phyloP scores from a whole-genome alignment of 805 yeast species.

The Candida insectalens region DNA sequence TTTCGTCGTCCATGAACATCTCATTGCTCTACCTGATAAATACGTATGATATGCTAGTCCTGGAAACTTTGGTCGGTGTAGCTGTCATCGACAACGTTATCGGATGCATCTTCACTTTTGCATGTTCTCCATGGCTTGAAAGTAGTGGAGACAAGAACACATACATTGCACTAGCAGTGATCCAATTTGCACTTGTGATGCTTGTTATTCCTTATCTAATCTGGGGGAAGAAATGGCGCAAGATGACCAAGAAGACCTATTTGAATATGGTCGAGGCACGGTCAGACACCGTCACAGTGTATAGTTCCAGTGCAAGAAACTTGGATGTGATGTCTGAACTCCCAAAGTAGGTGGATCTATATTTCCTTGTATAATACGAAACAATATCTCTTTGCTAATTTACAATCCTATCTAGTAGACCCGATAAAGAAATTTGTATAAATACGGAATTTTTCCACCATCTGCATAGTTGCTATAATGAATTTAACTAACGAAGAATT shows the following conservation, averaged over 20 bases:
- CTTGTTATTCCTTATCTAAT: conserved; percentile 43
- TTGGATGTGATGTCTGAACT: too few species aligned
- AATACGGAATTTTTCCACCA: too few species aligned
- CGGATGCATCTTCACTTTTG: conserved; percentile 58
- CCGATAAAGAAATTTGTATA: too few species aligned
- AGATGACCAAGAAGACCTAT: conserved; percentile 43
- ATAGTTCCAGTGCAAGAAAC: too few species aligned
- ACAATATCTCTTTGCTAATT: too few species aligned
- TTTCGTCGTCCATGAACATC: conserved; percentile 61
- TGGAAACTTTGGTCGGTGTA: conserved; percentile 61
- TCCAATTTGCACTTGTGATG: conserved; percentile 45
- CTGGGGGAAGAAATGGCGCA: conserved; percentile 53
- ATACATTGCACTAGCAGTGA: conserved; percentile 50
- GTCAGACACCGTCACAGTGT: too few species aligned
- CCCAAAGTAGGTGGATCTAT: too few species aligned
- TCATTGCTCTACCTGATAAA: conserved; percentile 60
- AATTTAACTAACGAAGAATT: too few species aligned
- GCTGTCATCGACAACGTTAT: conserved; percentile 51
- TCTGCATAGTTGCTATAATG: too few species aligned
- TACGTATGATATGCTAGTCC: conserved; percentile 53
- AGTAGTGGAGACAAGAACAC: conserved; percentile 48
- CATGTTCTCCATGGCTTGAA: conserved; percentile 54
- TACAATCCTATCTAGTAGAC: too few species aligned
- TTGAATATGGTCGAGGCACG: conserved; percentile 32
- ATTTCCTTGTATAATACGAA: too few species aligned